Conservation (phyloP, 2,329 filamentous ascomycete species). For the Neobulgaria alba region DNA sequence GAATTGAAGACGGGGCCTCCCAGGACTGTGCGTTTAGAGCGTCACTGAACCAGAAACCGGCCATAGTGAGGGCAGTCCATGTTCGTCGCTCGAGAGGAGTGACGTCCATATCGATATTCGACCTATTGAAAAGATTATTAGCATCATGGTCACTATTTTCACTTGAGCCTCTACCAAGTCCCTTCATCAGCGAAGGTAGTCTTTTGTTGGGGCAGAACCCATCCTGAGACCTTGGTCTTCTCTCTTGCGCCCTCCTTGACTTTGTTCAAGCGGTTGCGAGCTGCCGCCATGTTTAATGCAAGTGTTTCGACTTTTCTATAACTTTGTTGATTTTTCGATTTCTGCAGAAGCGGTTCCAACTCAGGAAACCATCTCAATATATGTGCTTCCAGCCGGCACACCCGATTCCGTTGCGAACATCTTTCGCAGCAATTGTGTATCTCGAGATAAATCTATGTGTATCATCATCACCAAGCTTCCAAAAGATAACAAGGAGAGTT, state of each 20-base stretch:
- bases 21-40: slow-evolving; percentile 37
- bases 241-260: slow-evolving; percentile 28
- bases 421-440: no score
- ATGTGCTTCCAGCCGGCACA: no score
- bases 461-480: no score
- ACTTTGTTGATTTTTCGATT: no score
- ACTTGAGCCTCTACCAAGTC: slow-evolving; percentile 22
- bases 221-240: slow-evolving; percentile 32
- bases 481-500: no score
- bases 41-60: slow-evolving; percentile 39
- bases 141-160: not conserved
- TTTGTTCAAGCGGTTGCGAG: slow-evolving; percentile 22
- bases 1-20: slow-evolving; percentile 38
- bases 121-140: slow-evolving; percentile 24
- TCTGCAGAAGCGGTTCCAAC: no score
- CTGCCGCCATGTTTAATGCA: slow-evolving; percentile 6
- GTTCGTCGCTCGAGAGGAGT: slow-evolving; percentile 37
- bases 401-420: no score
- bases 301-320: not conserved
- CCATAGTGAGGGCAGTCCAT: slow-evolving; percentile 35
- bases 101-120: slow-evolving; percentile 37
- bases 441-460: no score
- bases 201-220: slow-evolving; percentile 33
- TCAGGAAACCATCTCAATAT: no score
- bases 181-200: slow-evolving; percentile 33